Base-by-base conservation (phyloP, 164 flowering plant genomes). In the Aristolochia contorta region DNA sequence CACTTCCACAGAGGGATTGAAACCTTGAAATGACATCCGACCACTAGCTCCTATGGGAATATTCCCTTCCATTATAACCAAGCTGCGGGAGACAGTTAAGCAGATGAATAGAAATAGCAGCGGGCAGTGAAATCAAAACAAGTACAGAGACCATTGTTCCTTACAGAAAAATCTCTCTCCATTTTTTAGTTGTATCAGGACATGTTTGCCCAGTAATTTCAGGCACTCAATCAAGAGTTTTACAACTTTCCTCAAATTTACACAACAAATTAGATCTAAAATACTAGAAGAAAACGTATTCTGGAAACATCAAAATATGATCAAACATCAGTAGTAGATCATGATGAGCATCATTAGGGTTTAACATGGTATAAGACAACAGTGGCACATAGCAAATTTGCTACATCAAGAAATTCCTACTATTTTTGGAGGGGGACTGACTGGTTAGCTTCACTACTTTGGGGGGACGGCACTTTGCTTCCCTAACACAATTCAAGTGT, bases 1-100 rank as follows among this genome's bases (percentile, higher is more conserved):
- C 84, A 89, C 98, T 81, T 92, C 95, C 15, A 89, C 78, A 43
- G 82, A 67, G 65, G 97, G 91, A 75, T 89, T 93, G 72, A 84
- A 92, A 74, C 81, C 82, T 62, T 71, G 84, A 79, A 93, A 93
- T 51, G 97, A 93, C 90, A 93, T 87, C 49, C 96, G 83, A 41
- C 97, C 97, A 75, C 75, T 10, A 24, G 83, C 85, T 58, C 88
- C 96, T 18, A 94, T 91, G 59, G 78, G 86, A 30, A 96, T 94
- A 74, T 87, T 84, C 54, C 97, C 94, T 79, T 89, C 98, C 79
- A 80, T 74, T 63, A 89, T 77, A 32, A 93, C 91, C 71, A 82
- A 72, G 69, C 97, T 93, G 79, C 74, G 84, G 30, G 22, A 61
- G 61, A 16, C 32, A 41, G 54, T 9, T 52, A 30, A 18, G 41